Base-by-base conservation (phyloP, 352 stramenopile species). In the Phytophthora sp. region DNA sequence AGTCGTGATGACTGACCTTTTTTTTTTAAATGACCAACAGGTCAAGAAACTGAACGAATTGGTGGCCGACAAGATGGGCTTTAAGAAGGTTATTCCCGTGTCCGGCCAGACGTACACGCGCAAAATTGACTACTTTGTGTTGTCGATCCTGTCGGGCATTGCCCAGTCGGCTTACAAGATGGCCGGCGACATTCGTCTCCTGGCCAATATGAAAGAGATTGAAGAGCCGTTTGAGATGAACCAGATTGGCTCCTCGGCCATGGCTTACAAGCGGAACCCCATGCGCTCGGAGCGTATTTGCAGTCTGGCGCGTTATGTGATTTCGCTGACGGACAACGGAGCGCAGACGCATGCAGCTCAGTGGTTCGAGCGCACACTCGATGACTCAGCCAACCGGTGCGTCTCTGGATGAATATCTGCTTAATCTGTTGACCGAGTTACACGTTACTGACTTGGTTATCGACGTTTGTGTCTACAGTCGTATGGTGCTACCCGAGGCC, bases 251-350 rank as follows among this genome's bases (percentile, higher is more conserved):
- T 99, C 93, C 29, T 98, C 91, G 33, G 98, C 98, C 46, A 99
- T 99, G 98, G 97, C 98, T 0, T 99, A 99, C 93, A 99, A 99
- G 85, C 94, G 98, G 61, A 99, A 99, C 85, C 98, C 97, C 46
- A 99, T 99, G 98, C 92, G 98, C 44, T 98, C 84, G 51, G 98
- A 99, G 78, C 92, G 98, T 65, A 97, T 98, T 51, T 99, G 97
- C 77, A 99, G 94, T 72, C 76, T 99, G 16, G 91, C 96, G 41
- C 88, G 98, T 69, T 99, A 99, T 79, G 92, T 99, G 35, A 99
- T 99, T 75, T 97, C 90, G 55, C 86, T 99, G n/a, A 98, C 97
- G 26, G 84, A 96, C 74, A 98, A 97, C 63, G 96, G 90, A 15
- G 97, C 96, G 13, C 94, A 99, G 79, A 99, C 98, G 30, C 94